phyloP scores from a whole-genome alignment of 23 red algal genomes.

The Gracilariopsis chorda region DNA sequence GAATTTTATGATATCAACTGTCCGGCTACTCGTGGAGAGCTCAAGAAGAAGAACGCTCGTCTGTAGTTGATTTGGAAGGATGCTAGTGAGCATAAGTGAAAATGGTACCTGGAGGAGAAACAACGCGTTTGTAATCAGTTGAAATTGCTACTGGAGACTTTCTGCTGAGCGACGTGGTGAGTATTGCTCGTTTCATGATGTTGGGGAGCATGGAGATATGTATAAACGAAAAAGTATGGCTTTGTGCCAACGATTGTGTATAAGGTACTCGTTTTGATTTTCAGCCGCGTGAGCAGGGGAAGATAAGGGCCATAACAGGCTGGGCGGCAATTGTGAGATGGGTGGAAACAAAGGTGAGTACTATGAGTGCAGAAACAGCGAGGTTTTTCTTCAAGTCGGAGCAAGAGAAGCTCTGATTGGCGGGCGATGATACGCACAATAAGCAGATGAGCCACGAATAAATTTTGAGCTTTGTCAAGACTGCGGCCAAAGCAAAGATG shows the following conservation, averaged over 20 bases:
- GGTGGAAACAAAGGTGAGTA: slow-evolving; percentile 13
- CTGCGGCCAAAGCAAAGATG: neutral
- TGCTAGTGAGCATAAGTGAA: neutral
- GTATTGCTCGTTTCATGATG: neutral
- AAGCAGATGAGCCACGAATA: slow-evolving; percentile 1
- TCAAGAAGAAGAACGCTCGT: neutral
- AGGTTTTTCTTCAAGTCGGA: neutral
- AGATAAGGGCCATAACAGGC: no score
- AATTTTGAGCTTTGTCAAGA: neutral
- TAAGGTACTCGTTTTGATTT: neutral
- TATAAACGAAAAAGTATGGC: no score
- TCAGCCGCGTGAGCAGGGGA: no score
- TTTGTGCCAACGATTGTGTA: no score
- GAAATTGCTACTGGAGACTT: neutral
- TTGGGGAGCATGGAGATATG: no score
- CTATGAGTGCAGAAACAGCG: neutral
- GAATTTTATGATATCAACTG: neutral
- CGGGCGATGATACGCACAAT: neutral
- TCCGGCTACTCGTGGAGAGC: neutral
- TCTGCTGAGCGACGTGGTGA: neutral
- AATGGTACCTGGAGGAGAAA: neutral
- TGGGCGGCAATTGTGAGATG: neutral
- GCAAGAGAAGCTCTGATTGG: neutral
- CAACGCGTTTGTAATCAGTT: neutral
- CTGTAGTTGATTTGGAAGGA: neutral